phyloP scores from a whole-genome alignment of 2,329 filamentous ascomycete species.

The Neocatenulostroma microsporum region DNA sequence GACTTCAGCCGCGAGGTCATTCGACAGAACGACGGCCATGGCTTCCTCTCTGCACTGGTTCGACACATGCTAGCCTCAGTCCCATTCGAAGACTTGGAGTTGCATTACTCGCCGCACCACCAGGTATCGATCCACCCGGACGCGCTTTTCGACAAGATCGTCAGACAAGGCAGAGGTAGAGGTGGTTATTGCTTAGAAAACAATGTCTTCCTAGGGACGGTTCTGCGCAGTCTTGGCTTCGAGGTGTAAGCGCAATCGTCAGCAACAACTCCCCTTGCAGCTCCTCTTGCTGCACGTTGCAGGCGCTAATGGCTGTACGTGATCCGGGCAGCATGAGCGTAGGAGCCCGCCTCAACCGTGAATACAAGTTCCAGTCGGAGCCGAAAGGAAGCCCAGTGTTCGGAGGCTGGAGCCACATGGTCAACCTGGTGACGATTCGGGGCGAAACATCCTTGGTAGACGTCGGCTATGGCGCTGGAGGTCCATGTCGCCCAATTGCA shows the following conservation, averaged over 20 bases:
- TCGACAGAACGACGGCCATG: slow-evolving; percentile 13
- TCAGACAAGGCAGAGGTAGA: slow-evolving; percentile 33
- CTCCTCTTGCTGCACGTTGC: neutral
- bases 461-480: slow-evolving; percentile 58
- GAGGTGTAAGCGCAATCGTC: slow-evolving; percentile 16
- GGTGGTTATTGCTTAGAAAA: slow-evolving; percentile 58
- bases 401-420: slow-evolving; percentile 33
- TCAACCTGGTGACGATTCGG: slow-evolving; percentile 41
- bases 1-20: slow-evolving; percentile 12
- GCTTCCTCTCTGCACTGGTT: slow-evolving; percentile 19
- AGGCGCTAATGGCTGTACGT: slow-evolving; percentile 24
- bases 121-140: slow-evolving; percentile 44
- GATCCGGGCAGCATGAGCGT: slow-evolving; percentile 25
- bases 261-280: neutral
- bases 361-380: slow-evolving; percentile 3
- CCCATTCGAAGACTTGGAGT: slow-evolving; percentile 50
- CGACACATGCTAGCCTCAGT: slow-evolving; percentile 34
- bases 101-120: slow-evolving; percentile 48
- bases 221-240: slow-evolving; percentile 48
- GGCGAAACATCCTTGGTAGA: slow-evolving; percentile 50
- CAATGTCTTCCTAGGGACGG: slow-evolving; percentile 44
- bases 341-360: slow-evolving; percentile 32
- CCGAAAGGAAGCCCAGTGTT: neutral
- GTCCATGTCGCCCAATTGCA: slow-evolving; percentile 50
- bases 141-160: slow-evolving; percentile 47